phyloP scores from a whole-genome alignment of 2,329 filamentous ascomycete genomes.

The Trichoderma afroharzianum region DNA sequence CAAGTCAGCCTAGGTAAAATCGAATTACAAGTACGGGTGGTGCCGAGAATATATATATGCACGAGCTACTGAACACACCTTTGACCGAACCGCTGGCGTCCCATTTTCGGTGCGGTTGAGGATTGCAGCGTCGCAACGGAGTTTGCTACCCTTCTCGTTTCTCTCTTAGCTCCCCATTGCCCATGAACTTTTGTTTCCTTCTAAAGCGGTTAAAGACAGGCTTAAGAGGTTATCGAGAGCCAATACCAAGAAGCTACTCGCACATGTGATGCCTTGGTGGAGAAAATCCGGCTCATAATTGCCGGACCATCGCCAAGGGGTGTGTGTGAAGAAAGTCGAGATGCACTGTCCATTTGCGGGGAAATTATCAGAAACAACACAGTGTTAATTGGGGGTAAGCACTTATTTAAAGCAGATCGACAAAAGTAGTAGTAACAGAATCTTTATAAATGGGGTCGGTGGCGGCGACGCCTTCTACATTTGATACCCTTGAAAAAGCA shows the following conservation, averaged over 20 bases:
- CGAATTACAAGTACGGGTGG: background rate
- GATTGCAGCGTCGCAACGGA: background rate
- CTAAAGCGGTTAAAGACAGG: background rate
- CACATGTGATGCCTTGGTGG: conserved; percentile 16
- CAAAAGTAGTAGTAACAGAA: background rate
- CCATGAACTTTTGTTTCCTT: background rate
- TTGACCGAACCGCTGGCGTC: background rate
- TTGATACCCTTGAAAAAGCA: background rate
- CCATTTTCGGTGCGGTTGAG: background rate
- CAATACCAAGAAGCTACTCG: conserved; percentile 3
- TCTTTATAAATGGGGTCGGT: background rate
- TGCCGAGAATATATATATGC: background rate
- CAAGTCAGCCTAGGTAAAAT: background rate
- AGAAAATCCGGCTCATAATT: conserved; percentile 8
- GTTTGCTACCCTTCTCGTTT: background rate
- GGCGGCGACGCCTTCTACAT: background rate
- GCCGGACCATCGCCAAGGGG: background rate
- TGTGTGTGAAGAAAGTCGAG: background rate
- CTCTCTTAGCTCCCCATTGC: background rate
- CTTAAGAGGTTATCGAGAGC: background rate
- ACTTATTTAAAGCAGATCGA: background rate
- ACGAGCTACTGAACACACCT: background rate
- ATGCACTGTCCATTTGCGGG: background rate
- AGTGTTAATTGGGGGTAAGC: background rate
- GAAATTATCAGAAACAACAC: background rate